Evolutionary conservation across 495 filamentous ascomycete genomes (phyloP), one percentile per base, ranked within the genome.

Genomic region (Bathelium albidoporum): DNA sequence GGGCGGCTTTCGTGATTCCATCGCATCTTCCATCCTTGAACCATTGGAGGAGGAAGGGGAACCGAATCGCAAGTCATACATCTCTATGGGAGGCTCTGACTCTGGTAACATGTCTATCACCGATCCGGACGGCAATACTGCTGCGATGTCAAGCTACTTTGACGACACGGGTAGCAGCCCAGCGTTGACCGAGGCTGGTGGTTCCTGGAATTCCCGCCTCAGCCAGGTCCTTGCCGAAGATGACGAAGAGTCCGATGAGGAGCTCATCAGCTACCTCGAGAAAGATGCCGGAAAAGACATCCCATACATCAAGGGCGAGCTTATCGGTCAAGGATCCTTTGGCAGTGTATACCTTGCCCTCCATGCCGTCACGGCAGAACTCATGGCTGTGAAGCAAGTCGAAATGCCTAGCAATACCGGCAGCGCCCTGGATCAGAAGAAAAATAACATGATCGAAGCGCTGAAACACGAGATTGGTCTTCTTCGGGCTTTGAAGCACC

Each of bases 341-440:
- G 94, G 94, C 69, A 92, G 89, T 68, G 94, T 99, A 59, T 99
- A 91, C 77, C 80, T 99, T 43, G 95, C 94, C 61, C 81, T 99
- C n/a, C 95, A 97, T 70, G 87, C 94, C 61, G 87, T 99, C 62
- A 99, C 95, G 29, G 94, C 92, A 69, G 95, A 96, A 73, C 87
- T 99, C 44, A 91, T 99, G 80, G 94, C 94, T 44, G 94, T 99
- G 41, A 99, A 99, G 78, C 94, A 97, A 75, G 94, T 99, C 62
- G 94, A 99, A 72, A 84, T 95, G 58, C 93, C 94, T 4, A 87
- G 88, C 1, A 85, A 85, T 31, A 86, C 85, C 39, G 86, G 90
- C 63, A 90, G 86, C 65, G 88, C 85, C 55, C 88, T 85, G 62
- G 94, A 97, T 71, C 84, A 90, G 60, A 86, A 89, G 68, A 97